Evolutionary conservation across 441 rosid genomes (phyloP).

Genomic region (Populus tomentosa): DNA sequence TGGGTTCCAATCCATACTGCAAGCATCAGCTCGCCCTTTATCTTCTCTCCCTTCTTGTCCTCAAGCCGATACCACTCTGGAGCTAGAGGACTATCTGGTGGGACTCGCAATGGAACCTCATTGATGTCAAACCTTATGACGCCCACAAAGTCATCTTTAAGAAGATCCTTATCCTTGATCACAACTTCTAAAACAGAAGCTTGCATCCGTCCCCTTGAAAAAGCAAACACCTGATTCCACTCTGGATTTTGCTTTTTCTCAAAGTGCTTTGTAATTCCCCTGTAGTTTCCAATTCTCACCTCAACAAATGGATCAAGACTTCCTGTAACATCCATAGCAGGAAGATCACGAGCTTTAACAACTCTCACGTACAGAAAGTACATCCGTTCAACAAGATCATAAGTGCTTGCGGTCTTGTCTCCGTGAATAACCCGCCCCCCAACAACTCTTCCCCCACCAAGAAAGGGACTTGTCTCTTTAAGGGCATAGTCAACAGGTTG

Average conservation of each 20-base stretch:
- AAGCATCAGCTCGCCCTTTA: slow-evolving; percentile 93
- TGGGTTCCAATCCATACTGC: slow-evolving; percentile 99
- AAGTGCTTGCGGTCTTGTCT: slow-evolving; percentile 84
- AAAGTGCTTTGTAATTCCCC: slow-evolving; percentile 82
- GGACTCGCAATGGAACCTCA: slow-evolving; percentile 82
- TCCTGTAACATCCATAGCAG: slow-evolving; percentile 86
- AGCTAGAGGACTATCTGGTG: slow-evolving; percentile 95
- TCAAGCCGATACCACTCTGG: slow-evolving; percentile 89
- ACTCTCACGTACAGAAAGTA: slow-evolving; percentile 83
- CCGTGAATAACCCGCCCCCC: slow-evolving; percentile 79
- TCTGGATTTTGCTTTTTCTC: slow-evolving; percentile 83
- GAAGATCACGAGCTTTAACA: slow-evolving; percentile 95
- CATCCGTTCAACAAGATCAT: slow-evolving; percentile 94
- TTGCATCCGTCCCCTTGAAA: slow-evolving; percentile 90
- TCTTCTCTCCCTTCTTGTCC: slow-evolving; percentile 82
- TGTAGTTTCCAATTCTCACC: slow-evolving; percentile 83
- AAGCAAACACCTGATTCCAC: slow-evolving; percentile 97
- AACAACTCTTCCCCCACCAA: slow-evolving; percentile 96
- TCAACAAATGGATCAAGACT: slow-evolving; percentile 93
- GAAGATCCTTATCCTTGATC: slow-evolving; percentile 77
- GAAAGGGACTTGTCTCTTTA: slow-evolving; percentile 92
- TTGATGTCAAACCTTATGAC: slow-evolving; percentile 71
- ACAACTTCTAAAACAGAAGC: slow-evolving; percentile 81
- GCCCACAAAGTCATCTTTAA: slow-evolving; percentile 83
- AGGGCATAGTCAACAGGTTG: slow-evolving; percentile 86